Conservation (phyloP, 139 green algal species). For the Helicosporidium sp. region DNA sequence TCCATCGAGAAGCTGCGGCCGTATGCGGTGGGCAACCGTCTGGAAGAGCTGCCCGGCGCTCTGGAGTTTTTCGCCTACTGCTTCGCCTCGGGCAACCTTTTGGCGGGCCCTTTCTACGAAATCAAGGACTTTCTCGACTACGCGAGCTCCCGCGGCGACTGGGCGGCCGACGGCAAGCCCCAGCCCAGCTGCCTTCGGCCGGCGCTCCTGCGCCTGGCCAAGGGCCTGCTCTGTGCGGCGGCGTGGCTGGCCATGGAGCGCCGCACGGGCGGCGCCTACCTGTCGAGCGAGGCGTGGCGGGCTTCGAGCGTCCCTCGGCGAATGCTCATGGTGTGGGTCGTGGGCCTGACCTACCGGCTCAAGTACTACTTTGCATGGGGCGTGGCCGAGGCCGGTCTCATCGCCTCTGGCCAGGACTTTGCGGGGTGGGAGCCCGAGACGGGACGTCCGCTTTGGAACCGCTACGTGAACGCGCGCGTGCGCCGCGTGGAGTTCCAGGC, state of each 20-base stretch:
- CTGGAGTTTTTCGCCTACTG: slow-evolving; percentile 55
- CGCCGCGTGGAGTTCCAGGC: slow-evolving; percentile 39
- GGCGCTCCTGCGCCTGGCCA: slow-evolving; percentile 20
- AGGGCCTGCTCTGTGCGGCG: slow-evolving; percentile 23
- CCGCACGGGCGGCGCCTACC: no score
- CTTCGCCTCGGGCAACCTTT: slow-evolving; percentile 57
- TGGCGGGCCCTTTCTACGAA: slow-evolving; percentile 63
- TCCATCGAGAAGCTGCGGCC: not conserved
- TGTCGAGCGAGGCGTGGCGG: no score
- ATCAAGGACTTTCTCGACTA: slow-evolving; percentile 53
- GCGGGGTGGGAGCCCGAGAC: not conserved
- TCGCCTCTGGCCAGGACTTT: slow-evolving; percentile 35
- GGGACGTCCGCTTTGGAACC: slow-evolving; percentile 29
- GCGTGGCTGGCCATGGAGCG: no score
- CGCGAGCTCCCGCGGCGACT: slow-evolving; percentile 19
- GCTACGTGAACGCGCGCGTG: slow-evolving; percentile 46
- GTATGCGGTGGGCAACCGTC: slow-evolving; percentile 9
- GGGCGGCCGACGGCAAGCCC: not conserved
- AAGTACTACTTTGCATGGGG: slow-evolving; percentile 27
- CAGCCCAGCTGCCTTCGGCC: slow-evolving; percentile 12
- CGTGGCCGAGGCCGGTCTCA: slow-evolving; percentile 37
- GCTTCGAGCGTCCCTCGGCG: no score
- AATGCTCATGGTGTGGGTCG: no score
- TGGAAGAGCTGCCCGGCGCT: slow-evolving; percentile 24
- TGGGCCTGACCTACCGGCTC: slow-evolving; percentile 10